phyloP scores from a whole-genome alignment of 306 rosid species.

The Begonia fuchsioides region DNA sequence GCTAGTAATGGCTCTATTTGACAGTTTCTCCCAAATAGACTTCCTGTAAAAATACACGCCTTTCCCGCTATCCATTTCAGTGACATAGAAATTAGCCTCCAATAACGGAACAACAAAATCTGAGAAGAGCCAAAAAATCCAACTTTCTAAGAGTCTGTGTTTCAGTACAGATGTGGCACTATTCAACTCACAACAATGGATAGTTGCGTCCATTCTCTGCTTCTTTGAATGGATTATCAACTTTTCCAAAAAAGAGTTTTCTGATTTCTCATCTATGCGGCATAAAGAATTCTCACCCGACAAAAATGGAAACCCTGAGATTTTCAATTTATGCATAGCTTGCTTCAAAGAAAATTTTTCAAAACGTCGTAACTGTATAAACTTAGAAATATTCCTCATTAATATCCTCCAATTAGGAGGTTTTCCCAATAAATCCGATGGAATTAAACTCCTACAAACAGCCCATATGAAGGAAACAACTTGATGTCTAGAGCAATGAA shows the following conservation, averaged over 20 bases:
- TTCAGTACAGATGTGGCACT: constrained; percentile 26
- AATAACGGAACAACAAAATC: constrained; percentile 54
- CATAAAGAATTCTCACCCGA: constrained; percentile 26
- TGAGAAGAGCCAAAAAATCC: constrained; percentile 83
- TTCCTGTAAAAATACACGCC: constrained; percentile 58
- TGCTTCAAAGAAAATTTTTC: constrained; percentile 57
- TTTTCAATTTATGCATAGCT: constrained; percentile 51
- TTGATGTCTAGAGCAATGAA: constrained; percentile 57
- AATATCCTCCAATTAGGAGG: constrained; percentile 60
- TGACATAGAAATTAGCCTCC: constrained; percentile 78
- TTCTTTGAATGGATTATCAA: not conserved
- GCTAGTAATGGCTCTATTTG: constrained; percentile 27
- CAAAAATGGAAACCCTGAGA: constrained; percentile 48
- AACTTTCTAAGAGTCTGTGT: constrained; percentile 48
- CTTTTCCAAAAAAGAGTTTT: constrained; percentile 4
- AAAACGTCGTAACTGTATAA: constrained; percentile 51
- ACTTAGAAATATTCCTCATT: constrained; percentile 62
- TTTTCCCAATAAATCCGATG: constrained; percentile 63
- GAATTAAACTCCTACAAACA: constrained; percentile 63
- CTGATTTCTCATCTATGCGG: constrained; percentile 16
- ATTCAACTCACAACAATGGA: constrained; percentile 20
- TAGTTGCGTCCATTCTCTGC: constrained; percentile 10
- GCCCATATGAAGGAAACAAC: constrained; percentile 90
- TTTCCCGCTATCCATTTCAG: constrained; percentile 63
- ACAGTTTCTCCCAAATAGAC: constrained; percentile 66